phyloP scores from a whole-genome alignment of 306 rosid genomes.

The Corylus americana region DNA sequence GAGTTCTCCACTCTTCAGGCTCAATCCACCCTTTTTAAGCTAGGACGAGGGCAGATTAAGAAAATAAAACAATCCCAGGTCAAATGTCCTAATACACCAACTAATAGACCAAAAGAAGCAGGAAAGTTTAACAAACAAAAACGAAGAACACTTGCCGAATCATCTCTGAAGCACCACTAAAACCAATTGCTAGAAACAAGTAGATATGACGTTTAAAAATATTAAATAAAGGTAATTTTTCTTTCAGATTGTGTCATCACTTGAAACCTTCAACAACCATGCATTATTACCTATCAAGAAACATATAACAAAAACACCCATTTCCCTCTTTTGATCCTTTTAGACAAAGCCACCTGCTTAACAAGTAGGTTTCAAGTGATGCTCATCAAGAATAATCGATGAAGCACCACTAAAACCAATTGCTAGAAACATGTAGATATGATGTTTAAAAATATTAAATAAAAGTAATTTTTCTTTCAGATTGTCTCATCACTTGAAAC shows the following conservation, averaged over 20 bases:
- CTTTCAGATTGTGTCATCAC: not conserved
- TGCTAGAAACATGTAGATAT: not conserved
- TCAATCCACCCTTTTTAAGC: not conserved
- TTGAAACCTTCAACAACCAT: not conserved
- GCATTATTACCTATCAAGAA: not conserved
- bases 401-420: not conserved
- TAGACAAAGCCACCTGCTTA: not conserved
- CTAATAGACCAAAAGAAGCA: not conserved
- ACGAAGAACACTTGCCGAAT: not conserved
- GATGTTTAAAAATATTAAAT: not conserved
- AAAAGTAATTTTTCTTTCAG: not conserved
- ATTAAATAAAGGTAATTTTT: not conserved
- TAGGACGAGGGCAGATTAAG: not conserved
- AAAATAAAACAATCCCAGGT: not conserved
- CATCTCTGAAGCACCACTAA: not conserved
- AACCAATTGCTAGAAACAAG: not conserved
- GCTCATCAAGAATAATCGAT: not conserved
- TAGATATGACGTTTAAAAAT: not conserved
- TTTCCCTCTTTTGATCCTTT: not conserved
- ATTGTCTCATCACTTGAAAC: not conserved
- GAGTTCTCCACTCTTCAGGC: not conserved
- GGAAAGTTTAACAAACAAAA: not conserved
- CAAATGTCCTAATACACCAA: not conserved
- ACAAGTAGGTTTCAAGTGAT: no score
- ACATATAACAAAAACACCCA: not conserved